These are phyloP conservation scores for Aspergillus panamensis DNA, from an alignment of 495 filamentous ascomycete genomes.

Conservation along the genomic window DNA sequence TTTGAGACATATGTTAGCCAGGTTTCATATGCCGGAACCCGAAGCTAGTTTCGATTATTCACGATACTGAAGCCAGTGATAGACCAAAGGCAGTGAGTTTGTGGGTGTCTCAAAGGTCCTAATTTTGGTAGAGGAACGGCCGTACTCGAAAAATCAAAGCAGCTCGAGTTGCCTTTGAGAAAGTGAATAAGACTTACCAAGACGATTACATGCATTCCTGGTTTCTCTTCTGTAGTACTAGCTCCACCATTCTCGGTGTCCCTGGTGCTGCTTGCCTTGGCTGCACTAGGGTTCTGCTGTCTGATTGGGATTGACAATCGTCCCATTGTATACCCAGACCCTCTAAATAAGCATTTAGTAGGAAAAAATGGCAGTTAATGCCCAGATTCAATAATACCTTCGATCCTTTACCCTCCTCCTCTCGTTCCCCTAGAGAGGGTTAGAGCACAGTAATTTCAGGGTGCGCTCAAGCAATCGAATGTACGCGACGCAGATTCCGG, in stretches of 20 bases:
- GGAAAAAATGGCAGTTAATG: background rate
- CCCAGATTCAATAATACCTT: background rate
- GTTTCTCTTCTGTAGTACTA: background rate
- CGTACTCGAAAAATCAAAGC: background rate
- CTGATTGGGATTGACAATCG: background rate
- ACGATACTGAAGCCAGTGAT: background rate
- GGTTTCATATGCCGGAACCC: slow-evolving; percentile 25
- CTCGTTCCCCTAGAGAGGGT: too few relatives aligned
- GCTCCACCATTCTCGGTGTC: background rate
- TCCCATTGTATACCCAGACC: background rate
- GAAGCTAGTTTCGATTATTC: slow-evolving; percentile 4
- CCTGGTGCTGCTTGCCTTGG: background rate
- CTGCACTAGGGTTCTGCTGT: background rate
- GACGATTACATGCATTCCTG: slow-evolving; percentile 66
- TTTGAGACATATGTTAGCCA: slow-evolving; percentile 25
- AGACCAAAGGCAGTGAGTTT: background rate
- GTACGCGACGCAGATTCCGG: too few relatives aligned
- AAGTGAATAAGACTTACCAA: slow-evolving; percentile 57
- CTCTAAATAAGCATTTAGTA: background rate
- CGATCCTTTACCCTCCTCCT: background rate
- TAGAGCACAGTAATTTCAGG: too few relatives aligned
- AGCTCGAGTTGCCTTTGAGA: background rate
- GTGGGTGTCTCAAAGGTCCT: background rate
- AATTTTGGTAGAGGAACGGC: background rate
- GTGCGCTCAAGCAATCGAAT: too few relatives aligned